These are phyloP conservation scores for Coniosporium tulheliwenetii DNA, from an alignment of 2,329 filamentous ascomycete species.

Conservation along the genomic window DNA sequence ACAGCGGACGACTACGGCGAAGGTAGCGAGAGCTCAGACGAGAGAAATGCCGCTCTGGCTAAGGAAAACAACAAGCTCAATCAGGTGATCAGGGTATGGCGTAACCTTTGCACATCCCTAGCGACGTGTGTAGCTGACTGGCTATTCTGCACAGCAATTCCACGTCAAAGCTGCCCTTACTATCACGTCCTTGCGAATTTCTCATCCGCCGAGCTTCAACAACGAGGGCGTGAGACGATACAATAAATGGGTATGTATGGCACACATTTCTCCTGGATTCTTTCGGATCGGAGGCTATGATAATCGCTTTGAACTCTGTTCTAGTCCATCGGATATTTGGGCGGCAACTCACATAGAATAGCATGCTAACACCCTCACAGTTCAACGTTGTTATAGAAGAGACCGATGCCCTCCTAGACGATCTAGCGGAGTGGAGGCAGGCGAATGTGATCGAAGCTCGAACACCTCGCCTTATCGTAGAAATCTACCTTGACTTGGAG, in stretches of 20 bases:
- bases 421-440: slow-evolving; percentile 66
- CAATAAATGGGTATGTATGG: slow-evolving; percentile 70
- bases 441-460: slow-evolving; percentile 62
- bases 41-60: slow-evolving; percentile 31
- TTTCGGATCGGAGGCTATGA: not conserved
- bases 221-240: slow-evolving; percentile 48
- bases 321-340: no score
- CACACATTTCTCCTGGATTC: not conserved
- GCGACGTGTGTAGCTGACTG: slow-evolving; percentile 4
- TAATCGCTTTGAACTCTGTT: slow-evolving; percentile 2
- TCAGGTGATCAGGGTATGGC: slow-evolving; percentile 71
- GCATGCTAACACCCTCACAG: slow-evolving; percentile 30
- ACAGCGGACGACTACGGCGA: slow-evolving; percentile 16
- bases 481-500: slow-evolving; percentile 74
- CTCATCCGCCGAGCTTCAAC: slow-evolving; percentile 42
- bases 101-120: not conserved
- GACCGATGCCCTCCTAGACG: slow-evolving; percentile 71
- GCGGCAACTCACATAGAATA: not conserved
- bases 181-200: slow-evolving; percentile 66
- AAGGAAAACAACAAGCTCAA: slow-evolving; percentile 70
- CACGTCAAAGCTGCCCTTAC: slow-evolving; percentile 76
- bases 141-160: slow-evolving; percentile 52
- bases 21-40: slow-evolving; percentile 3
- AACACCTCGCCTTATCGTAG: slow-evolving; percentile 74
- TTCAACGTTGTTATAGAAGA: slow-evolving; percentile 94